Conservation (phyloP, 2,329 filamentous ascomycete species). For the Aspergillus unguis region DNA sequence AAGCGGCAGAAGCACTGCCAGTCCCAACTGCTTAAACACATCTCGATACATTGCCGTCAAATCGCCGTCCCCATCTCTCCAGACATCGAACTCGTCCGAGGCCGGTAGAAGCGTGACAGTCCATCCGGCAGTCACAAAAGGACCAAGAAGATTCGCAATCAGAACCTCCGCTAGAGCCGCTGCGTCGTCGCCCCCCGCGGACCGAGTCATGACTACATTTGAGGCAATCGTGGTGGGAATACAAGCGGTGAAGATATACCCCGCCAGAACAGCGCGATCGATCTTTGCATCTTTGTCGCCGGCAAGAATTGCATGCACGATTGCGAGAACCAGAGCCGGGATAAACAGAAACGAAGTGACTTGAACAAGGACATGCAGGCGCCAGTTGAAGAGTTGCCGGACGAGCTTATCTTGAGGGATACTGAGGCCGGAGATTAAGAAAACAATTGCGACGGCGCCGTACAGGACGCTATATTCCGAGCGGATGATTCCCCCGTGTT, state of each 20-base stretch:
- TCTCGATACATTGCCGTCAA: conserved; percentile 61
- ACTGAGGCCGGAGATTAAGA: conserved; percentile 68
- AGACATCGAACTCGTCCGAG: conserved; percentile 31
- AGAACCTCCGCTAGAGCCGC: conserved; percentile 66
- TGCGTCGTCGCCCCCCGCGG: conserved; percentile 65
- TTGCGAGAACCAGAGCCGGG: conserved; percentile 58
- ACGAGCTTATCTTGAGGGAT: conserved; percentile 61
- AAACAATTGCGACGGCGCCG: conserved; percentile 66
- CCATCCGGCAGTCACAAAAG: conserved; percentile 64
- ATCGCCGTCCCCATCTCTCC: conserved; percentile 49
- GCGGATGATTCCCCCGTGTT: conserved; percentile 43
- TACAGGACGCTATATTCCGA: conserved; percentile 57
- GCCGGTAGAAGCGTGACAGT: conserved; percentile 56
- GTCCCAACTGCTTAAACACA: conserved; percentile 65
- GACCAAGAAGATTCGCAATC: conserved; percentile 65
- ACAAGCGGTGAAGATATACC: conserved; percentile 64
- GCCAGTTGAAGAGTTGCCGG: conserved; percentile 63
- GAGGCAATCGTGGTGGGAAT: conserved; percentile 70
- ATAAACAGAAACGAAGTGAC: conserved; percentile 65
- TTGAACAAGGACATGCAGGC: conserved; percentile 65
- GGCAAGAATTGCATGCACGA: conserved; percentile 52
- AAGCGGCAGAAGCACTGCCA: conserved; percentile 65
- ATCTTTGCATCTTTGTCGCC: conserved; percentile 48
- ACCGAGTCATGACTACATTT: conserved; percentile 70
- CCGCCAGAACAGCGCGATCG: conserved; percentile 63